A percentile compares a stretch with the other conserved stretches of the same genome.
Evolutionary conservation across 768 basidiomycete species (phyloP).

Genomic region (Mycena crocata): DNA sequence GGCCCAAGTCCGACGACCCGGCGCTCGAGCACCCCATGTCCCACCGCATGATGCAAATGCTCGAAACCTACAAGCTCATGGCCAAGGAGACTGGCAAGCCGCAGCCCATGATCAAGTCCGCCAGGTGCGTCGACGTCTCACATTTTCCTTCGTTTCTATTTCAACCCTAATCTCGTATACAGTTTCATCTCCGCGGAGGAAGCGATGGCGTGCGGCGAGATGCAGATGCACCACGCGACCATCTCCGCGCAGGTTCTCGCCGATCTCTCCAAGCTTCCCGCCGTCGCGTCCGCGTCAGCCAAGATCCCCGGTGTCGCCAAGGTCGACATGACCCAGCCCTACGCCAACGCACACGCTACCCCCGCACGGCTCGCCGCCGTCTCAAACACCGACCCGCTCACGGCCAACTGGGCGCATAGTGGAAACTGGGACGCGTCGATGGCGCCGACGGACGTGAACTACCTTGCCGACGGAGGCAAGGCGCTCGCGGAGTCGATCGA

Average conservation of each 20-base stretch:
- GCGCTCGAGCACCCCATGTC: slow-evolving; percentile 48
- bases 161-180: neutral
- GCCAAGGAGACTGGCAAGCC: slow-evolving; percentile 46
- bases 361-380: slow-evolving; percentile 20
- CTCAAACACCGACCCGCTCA: slow-evolving; percentile 23
- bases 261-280: slow-evolving; percentile 25
- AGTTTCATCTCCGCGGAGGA: slow-evolving; percentile 31
- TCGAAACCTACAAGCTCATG: slow-evolving; percentile 43
- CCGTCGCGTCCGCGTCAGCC: slow-evolving; percentile 12
- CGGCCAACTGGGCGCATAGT: neutral
- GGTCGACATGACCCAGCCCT: slow-evolving; percentile 12
- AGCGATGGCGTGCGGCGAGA: slow-evolving; percentile 33
- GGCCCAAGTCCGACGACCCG: slow-evolving; percentile 47
- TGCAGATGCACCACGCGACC: slow-evolving; percentile 31
- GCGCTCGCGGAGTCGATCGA: slow-evolving; percentile 43
- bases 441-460: slow-evolving; percentile 36
- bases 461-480: slow-evolving; percentile 43
- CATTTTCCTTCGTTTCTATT: neutral
- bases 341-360: slow-evolving; percentile 6
- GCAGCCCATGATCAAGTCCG: slow-evolving; percentile 45
- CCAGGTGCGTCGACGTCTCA: neutral
- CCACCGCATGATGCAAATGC: slow-evolving; percentile 40
- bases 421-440: slow-evolving; percentile 26
- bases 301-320: slow-evolving; percentile 29
- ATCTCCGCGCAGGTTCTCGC: slow-evolving; percentile 22